Percentiles rank a stretch among this genome's conserved stretches.
phyloP scores from a whole-genome alignment of 768 basidiomycete genomes.

The Lactifluus rugatus region DNA sequence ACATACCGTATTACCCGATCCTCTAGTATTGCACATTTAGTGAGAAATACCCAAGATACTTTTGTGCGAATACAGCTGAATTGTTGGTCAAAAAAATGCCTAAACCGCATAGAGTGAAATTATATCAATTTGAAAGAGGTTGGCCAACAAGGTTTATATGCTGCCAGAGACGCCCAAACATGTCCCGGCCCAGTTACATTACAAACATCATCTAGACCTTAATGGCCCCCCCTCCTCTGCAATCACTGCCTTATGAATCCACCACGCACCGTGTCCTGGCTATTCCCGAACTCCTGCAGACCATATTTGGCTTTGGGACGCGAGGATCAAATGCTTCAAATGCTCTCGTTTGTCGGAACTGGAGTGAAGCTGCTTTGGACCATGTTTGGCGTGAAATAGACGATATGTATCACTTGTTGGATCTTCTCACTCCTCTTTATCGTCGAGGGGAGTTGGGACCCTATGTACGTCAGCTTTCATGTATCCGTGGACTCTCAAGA shows the following conservation, averaged over 20 bases:
- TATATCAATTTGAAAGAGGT: too few species aligned
- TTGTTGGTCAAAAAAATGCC: too few species aligned
- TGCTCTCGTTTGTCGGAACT: slow-evolving; percentile 15
- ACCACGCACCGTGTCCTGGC: slow-evolving; percentile 11
- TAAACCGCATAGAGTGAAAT: too few species aligned
- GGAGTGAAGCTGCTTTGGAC: slow-evolving; percentile 15
- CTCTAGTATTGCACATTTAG: too few species aligned
- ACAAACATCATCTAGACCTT: neutral
- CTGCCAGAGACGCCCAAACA: too few species aligned
- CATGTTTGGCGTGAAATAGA: slow-evolving; percentile 16
- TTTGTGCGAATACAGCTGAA: too few species aligned
- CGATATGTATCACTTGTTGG: slow-evolving; percentile 9
- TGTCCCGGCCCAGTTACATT: too few species aligned
- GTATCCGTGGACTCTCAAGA: neutral
- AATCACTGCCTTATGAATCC: slow-evolving; percentile 16
- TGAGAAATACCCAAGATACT: too few species aligned
- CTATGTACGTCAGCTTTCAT: neutral
- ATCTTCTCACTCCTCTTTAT: slow-evolving; percentile 7
- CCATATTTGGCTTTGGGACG: slow-evolving; percentile 15
- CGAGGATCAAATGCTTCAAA: slow-evolving; percentile 7
- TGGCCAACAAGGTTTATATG: too few species aligned
- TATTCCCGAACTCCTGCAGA: slow-evolving; percentile 17
- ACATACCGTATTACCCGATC: too few species aligned
- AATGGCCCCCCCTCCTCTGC: neutral
- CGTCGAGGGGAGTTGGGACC: neutral